phyloP scores from a whole-genome alignment of 768 basidiomycete species.

The Dacryopinax primogenitus region DNA sequence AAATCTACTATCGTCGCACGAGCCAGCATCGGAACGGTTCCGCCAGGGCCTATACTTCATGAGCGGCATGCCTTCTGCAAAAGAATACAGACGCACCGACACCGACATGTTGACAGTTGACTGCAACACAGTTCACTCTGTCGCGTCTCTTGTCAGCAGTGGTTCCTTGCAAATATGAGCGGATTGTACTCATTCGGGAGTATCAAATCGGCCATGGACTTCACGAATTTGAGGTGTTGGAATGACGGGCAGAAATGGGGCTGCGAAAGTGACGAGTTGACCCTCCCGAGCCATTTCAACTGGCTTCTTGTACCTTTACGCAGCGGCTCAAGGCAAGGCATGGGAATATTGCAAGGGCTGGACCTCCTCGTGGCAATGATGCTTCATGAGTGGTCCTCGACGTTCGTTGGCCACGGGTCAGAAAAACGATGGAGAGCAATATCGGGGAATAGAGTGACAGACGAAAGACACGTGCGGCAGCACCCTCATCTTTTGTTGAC shows the following conservation, averaged over 20 bases:
- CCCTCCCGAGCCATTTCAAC: not conserved
- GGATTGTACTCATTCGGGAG: too few species aligned
- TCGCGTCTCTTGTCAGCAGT: not conserved
- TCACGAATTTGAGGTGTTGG: too few species aligned
- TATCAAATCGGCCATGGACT: too few species aligned
- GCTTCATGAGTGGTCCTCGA: not conserved
- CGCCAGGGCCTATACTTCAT: slow-evolving; percentile 50
- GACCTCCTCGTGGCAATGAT: not conserved
- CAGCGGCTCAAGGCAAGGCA: not conserved
- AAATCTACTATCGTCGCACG: slow-evolving; percentile 32
- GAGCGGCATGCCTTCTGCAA: not conserved
- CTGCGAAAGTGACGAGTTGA: not conserved
- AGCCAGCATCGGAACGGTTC: slow-evolving; percentile 69
- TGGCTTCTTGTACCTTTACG: not conserved
- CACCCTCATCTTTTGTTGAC: not conserved
- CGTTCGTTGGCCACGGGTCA: not conserved
- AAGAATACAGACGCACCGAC: not conserved
- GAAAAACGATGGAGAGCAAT: not conserved
- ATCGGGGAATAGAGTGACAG: not conserved
- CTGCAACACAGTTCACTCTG: not conserved
- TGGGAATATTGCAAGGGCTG: not conserved
- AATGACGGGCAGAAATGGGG: not conserved
- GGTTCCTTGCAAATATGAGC: too few species aligned
- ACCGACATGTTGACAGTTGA: not conserved
- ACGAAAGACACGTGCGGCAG: not conserved